Evolutionary conservation across 352 stramenopile species (phyloP).

Genomic region (Phytopythium cucurbitacearum): DNA sequence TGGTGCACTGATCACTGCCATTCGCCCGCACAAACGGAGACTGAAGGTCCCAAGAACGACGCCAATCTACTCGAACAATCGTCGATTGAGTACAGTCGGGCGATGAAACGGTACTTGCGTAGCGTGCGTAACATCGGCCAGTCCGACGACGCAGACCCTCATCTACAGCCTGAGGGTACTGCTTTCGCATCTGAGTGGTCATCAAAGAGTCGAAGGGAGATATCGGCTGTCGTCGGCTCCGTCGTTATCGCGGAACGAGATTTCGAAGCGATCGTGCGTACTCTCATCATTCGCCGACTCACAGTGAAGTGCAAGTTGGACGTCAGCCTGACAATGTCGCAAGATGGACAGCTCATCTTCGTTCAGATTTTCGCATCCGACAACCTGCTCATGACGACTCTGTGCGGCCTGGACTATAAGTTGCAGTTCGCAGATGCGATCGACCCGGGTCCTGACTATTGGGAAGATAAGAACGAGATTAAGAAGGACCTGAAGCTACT

Average conservation of each 20-base stretch:
- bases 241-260: slow-evolving; percentile 14
- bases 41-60: too few species aligned
- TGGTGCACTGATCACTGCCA: too few species aligned
- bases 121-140: too few species aligned
- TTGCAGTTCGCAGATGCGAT: slow-evolving; percentile 53
- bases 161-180: neutral
- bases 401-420: slow-evolving; percentile 48
- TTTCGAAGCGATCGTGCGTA: slow-evolving; percentile 58
- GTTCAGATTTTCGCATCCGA: slow-evolving; percentile 54
- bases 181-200: neutral
- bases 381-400: slow-evolving; percentile 54
- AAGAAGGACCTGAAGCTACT: slow-evolving; percentile 39
- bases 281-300: slow-evolving; percentile 49
- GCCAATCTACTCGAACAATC: neutral
- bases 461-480: slow-evolving; percentile 39
- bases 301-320: slow-evolving; percentile 45
- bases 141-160: neutral
- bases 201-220: too few species aligned
- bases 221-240: neutral
- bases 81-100: slow-evolving; percentile 13
- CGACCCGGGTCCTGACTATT: slow-evolving; percentile 49
- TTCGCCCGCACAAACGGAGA: too few species aligned
- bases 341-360: slow-evolving; percentile 37
- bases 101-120: slow-evolving; percentile 10
- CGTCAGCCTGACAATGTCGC: slow-evolving; percentile 49